Evolutionary conservation across 768 basidiomycete species (phyloP).

Genomic region (Pilatotrama ljubarskyi): DNA sequence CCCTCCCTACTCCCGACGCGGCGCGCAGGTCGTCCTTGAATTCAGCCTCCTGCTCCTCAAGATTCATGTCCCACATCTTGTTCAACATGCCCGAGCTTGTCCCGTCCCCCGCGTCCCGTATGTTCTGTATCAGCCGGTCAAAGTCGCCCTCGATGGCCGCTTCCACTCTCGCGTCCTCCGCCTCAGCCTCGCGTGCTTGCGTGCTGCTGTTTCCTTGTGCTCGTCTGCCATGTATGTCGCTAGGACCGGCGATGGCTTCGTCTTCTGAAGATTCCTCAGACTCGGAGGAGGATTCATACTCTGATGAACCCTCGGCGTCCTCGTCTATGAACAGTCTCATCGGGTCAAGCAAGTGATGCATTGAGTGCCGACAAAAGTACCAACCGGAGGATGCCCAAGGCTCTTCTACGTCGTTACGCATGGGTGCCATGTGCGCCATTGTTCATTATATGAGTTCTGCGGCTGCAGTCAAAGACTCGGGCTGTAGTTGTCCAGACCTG

Average conservation of each 20-base stretch:
- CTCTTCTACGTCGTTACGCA: not conserved
- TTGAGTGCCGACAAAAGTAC: not conserved
- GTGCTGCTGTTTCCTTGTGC: not conserved
- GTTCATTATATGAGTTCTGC: too few relatives aligned
- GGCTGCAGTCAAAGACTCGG: too few relatives aligned
- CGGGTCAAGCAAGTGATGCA: too few relatives aligned
- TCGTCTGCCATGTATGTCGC: not conserved
- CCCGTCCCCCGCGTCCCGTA: slow-evolving; percentile 52
- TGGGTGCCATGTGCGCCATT: too few relatives aligned
- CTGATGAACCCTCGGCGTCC: slow-evolving; percentile 12
- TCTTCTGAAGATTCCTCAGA: not conserved
- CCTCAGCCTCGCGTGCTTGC: not conserved
- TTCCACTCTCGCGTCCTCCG: slow-evolving; percentile 26
- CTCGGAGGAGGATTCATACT: slow-evolving; percentile 9
- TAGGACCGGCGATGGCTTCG: not conserved
- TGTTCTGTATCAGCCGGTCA: slow-evolving; percentile 65
- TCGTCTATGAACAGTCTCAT: slow-evolving; percentile 9
- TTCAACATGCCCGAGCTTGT: slow-evolving; percentile 49
- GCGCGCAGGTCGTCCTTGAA: slow-evolving; percentile 74
- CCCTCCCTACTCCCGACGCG: slow-evolving; percentile 71
- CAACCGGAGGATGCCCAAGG: slow-evolving; percentile 8
- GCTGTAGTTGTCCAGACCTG: too few relatives aligned
- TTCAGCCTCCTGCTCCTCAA: slow-evolving; percentile 65
- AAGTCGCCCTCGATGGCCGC: slow-evolving; percentile 58
- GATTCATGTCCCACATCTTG: slow-evolving; percentile 73